Percentiles rank a stretch among this genome's conserved stretches.
phyloP scores from a whole-genome alignment of 176 grass and related monocot species.

The Aechmea fasciata region DNA sequence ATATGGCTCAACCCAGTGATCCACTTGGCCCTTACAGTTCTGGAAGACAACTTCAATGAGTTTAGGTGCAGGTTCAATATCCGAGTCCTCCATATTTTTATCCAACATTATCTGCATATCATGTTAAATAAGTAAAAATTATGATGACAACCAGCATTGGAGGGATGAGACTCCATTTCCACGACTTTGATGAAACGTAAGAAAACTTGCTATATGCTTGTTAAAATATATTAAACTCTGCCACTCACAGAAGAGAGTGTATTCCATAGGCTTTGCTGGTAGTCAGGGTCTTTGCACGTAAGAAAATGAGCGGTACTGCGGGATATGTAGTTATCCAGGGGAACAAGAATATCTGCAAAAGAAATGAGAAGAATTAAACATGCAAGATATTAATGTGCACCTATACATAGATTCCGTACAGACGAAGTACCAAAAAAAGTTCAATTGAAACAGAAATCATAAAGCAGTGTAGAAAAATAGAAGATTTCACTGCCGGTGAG shows the following conservation, averaged over 20 bases:
- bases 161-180: background rate
- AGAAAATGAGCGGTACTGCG: conserved; percentile 70
- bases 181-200: background rate
- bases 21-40: conserved; percentile 75
- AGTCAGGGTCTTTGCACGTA: conserved; percentile 70
- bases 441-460: background rate
- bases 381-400: background rate
- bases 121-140: conserved; percentile 3
- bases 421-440: background rate
- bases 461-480: background rate
- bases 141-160: background rate
- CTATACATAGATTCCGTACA: background rate
- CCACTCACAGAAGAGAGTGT: conserved; percentile 57
- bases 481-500: no score
- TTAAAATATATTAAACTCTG: conserved; percentile 8
- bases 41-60: conserved; percentile 87
- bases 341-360: conserved; percentile 73
- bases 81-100: conserved; percentile 69
- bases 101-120: conserved; percentile 65
- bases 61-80: conserved; percentile 85
- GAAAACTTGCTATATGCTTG: background rate
- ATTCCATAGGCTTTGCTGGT: conserved; percentile 80
- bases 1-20: conserved; percentile 80
- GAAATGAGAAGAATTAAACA: conserved; percentile 12
- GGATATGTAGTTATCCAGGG: conserved; percentile 83